phyloP scores from a whole-genome alignment of 805 yeast species.

The Starmera quercuum region DNA sequence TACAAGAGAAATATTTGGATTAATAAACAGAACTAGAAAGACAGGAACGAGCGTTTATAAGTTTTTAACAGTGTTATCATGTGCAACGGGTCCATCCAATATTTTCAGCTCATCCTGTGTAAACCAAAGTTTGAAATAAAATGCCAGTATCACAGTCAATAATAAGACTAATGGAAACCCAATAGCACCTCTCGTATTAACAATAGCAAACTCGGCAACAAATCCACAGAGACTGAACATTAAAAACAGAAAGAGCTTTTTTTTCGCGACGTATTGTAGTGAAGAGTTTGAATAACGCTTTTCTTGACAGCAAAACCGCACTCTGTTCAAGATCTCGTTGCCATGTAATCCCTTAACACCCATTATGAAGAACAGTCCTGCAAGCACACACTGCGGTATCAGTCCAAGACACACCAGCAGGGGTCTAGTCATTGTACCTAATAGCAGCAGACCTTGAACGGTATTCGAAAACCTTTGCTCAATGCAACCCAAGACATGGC shows the following conservation, averaged over 20 bases:
- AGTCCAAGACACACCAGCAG: constrained; percentile 69
- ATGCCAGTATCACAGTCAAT: constrained; percentile 54
- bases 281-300: constrained; percentile 10
- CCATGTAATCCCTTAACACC: constrained; percentile 71
- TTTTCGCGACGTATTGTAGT: constrained; percentile 23
- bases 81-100: constrained; percentile 63
- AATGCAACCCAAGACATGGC: constrained; percentile 41
- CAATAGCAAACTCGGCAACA: constrained; percentile 76
- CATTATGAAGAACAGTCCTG: constrained; percentile 92
- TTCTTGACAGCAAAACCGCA: constrained; percentile 50
- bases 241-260: constrained; percentile 44
- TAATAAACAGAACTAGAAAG: not conserved
- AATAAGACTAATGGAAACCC: constrained; percentile 88
- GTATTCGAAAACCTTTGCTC: constrained; percentile 88
- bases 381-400: constrained; percentile 88
- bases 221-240: constrained; percentile 57
- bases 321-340: constrained; percentile 55
- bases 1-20: constrained; percentile 5
- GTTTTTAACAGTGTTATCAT: constrained; percentile 45
- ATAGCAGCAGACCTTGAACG: constrained; percentile 72
- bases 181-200: constrained; percentile 83
- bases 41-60: constrained; percentile 7
- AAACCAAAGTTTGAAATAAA: constrained; percentile 59
- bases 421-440: constrained; percentile 89
- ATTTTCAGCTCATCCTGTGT: constrained; percentile 49